Base-by-base conservation (phyloP, 805 yeast species). In the Clavispora fructus region DNA sequence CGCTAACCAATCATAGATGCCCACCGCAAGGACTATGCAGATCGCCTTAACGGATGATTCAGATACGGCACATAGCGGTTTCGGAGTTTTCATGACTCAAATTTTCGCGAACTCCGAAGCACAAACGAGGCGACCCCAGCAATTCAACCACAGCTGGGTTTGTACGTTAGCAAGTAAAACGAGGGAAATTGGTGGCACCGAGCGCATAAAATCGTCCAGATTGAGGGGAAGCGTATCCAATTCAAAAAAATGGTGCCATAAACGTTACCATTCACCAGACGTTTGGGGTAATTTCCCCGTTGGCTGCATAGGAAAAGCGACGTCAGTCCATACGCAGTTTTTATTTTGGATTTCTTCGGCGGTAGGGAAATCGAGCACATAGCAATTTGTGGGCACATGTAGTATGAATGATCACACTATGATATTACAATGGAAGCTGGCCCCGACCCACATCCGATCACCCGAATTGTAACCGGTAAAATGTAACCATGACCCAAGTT, bases 41-140 rank as follows among this genome's bases (percentile, higher is more conserved):
- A 17, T 17, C 7, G 12, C 10, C n/a, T 4, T 16, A 7, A 33
- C 13, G 16, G 32, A 37, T 35, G 47, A 39, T 39, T 42, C 46
- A 19, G 19, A 14, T 30, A 41, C 49, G 45, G 51, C 49, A 48
- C 8, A 41, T 10, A 25, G 39, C 11, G 14, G 28, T 1, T 29
- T 40, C 49, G 49, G 51, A 45, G 43, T 45, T 48, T 39, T 10
- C 11, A 39, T 45, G 49, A 45, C 44, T 48, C 46, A 45, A 33
- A 16, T 11, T 10, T 29, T 29, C 35, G 37, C 23, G 37, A 40
- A 23, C 51, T 48, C 51, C 51, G 51, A 42, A 31, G 17, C 17
- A 31, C 17, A 31, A 12, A 13, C 29, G 29, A 27, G 12, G 29
- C 29, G 29, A 27, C 9, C 29, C 12, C 29, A 8, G 29, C 29